These are phyloP conservation scores for Ettlia oleoabundans DNA, from an alignment of 139 green algal genomes.

Conservation along the genomic window DNA sequence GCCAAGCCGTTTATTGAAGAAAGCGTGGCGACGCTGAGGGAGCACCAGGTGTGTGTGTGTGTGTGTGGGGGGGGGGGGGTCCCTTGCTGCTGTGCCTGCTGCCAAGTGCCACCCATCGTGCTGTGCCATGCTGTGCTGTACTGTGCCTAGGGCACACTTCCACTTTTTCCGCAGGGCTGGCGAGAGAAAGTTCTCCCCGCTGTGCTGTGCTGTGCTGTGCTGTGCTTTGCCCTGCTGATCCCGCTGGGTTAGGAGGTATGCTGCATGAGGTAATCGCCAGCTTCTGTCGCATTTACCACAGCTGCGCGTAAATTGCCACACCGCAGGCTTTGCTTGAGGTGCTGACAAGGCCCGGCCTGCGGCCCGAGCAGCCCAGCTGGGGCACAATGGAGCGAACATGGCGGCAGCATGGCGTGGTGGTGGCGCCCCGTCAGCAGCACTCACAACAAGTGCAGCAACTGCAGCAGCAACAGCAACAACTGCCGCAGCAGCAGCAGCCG, in stretches of 20 bases:
- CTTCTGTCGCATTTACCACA: no score
- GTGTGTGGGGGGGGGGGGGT: neutral
- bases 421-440: neutral
- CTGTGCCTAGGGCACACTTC: neutral
- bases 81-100: neutral
- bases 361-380: neutral
- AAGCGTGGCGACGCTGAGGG: neutral
- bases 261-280: no score
- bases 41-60: neutral
- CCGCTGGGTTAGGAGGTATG: no score
- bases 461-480: neutral
- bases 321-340: conserved; percentile 1
- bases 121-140: no score
- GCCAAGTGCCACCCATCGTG: neutral
- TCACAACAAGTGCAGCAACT: neutral
- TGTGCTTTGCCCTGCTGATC: no score
- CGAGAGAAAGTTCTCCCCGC: no score
- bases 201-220: no score
- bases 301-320: neutral
- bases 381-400: conserved; percentile 9
- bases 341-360: neutral
- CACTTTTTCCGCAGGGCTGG: no score
- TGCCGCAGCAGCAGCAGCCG: neutral
- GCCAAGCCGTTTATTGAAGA: neutral
- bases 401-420: neutral